Percentiles rank a stretch among this genome's conserved stretches.
Evolutionary conservation across 768 basidiomycete genomes (phyloP).

Genomic region (Lactifluus rugatus): DNA sequence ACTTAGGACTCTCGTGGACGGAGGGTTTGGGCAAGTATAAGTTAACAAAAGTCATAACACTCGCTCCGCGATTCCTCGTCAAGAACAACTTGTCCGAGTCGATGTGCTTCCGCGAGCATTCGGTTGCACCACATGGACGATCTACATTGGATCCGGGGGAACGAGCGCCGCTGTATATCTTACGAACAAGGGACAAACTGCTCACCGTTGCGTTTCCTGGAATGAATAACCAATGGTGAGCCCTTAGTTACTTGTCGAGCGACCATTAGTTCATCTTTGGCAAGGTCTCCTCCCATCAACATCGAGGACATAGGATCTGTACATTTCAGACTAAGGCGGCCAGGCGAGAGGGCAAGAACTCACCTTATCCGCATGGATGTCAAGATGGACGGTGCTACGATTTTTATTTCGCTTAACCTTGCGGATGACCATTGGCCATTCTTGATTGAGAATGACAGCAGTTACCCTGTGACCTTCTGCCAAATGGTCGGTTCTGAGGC

Average conservation of each 20-base stretch:
- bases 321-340: constrained; percentile 55
- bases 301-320: constrained; percentile 83
- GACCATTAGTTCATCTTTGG: constrained; percentile 2
- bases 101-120: constrained; percentile 80
- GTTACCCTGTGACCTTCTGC: constrained; percentile 52
- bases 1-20: constrained; percentile 82
- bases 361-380: constrained; percentile 68
- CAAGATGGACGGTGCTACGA: constrained; percentile 74
- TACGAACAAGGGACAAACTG: constrained; percentile 62
- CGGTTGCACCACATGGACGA: constrained; percentile 52
- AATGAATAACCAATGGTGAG: constrained; percentile 63
- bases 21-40: constrained; percentile 98
- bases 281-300: constrained; percentile 87
- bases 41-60: constrained; percentile 83
- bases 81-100: constrained; percentile 65
- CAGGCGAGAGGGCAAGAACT: constrained; percentile 30
- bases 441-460: constrained; percentile 80
- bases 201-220: constrained; percentile 84
- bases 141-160: constrained; percentile 58
- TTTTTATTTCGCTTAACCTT: constrained; percentile 68
- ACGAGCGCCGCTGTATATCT: constrained; percentile 53
- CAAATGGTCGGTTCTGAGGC: constrained; percentile 51
- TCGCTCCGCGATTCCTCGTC: constrained; percentile 84
- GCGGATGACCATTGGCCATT: constrained; percentile 82
- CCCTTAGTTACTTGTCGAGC: neutral